Evolutionary conservation across 768 basidiomycete species (phyloP).

Genomic region (Asterophora lycoperdoides): DNA sequence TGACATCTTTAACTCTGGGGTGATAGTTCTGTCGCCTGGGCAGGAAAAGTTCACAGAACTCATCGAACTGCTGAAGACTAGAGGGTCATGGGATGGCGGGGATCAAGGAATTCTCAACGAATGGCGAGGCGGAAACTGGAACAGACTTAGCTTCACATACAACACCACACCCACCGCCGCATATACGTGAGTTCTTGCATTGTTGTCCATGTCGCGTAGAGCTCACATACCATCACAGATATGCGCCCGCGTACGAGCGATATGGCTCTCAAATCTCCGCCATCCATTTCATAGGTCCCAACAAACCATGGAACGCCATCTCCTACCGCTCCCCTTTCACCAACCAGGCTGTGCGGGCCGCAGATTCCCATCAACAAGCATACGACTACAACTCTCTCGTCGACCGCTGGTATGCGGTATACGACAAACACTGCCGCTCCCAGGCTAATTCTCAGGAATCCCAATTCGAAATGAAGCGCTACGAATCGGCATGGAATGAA

Average conservation of each 20-base stretch:
- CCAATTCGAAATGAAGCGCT: constrained; percentile 62
- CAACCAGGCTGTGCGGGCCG: constrained; percentile 22
- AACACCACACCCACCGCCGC: constrained; percentile 97
- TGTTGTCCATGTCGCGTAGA: constrained; percentile 20
- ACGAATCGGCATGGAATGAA: constrained; percentile 75
- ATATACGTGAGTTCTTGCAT: constrained; percentile 70
- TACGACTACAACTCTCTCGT: constrained; percentile 81
- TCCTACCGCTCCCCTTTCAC: constrained; percentile 60
- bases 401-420: constrained; percentile 88
- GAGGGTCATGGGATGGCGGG: constrained; percentile 96
- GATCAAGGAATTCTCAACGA: constrained; percentile 98
- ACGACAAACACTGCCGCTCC: constrained; percentile 82
- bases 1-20: constrained; percentile 98
- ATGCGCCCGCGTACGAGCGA: constrained; percentile 94
- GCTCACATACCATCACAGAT: constrained; percentile 46
- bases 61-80: constrained; percentile 61
- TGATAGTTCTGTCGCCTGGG: constrained; percentile 81
- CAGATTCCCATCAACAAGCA: constrained; percentile 37
- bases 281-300: constrained; percentile 92
- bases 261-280: constrained; percentile 84
- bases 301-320: constrained; percentile 90
- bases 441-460: constrained; percentile 36
- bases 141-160: constrained; percentile 94
- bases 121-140: constrained; percentile 85
- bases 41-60: constrained; percentile 80